These are phyloP conservation scores for Fusarium marasasianum DNA, from an alignment of 2,329 filamentous ascomycete genomes.

Conservation along the genomic window DNA sequence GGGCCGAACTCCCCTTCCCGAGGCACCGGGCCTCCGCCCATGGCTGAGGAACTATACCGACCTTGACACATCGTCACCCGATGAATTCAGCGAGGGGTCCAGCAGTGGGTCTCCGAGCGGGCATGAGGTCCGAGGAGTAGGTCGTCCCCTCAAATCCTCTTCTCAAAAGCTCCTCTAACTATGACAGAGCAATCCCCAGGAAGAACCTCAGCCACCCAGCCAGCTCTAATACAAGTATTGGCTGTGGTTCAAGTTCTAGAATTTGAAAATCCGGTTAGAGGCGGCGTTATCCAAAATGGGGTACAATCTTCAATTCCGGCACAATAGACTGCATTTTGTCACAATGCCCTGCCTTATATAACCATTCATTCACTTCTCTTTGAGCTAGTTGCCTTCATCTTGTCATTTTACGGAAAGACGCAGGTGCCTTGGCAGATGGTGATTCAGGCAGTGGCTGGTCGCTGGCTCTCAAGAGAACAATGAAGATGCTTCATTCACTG, in stretches of 20 bases:
- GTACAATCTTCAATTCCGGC: not conserved
- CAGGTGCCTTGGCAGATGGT: not conserved
- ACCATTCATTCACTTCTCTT: not conserved
- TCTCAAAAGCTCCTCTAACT: not conserved
- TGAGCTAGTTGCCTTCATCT: not conserved
- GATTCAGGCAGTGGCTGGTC: too few species aligned
- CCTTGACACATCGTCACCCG: not conserved
- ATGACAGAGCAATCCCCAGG: not conserved
- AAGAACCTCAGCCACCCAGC: not conserved
- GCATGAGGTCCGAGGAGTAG: not conserved
- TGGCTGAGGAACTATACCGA: not conserved
- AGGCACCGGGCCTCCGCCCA: not conserved
- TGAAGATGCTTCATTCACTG: not conserved
- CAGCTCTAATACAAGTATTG: not conserved
- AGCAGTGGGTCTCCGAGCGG: not conserved
- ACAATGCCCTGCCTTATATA: not conserved
- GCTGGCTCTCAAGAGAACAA: not conserved
- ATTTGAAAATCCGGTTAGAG: not conserved
- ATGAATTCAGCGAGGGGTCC: not conserved
- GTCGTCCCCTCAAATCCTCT: not conserved
- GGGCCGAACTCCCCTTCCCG: not conserved
- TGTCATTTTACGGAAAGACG: rapidly evolving
- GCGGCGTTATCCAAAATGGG: too few species aligned
- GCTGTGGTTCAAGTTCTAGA: not conserved
- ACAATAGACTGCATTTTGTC: not conserved